Evolutionary conservation across 345 rosid species (phyloP).

Genomic region (Anacardium occidentale): DNA sequence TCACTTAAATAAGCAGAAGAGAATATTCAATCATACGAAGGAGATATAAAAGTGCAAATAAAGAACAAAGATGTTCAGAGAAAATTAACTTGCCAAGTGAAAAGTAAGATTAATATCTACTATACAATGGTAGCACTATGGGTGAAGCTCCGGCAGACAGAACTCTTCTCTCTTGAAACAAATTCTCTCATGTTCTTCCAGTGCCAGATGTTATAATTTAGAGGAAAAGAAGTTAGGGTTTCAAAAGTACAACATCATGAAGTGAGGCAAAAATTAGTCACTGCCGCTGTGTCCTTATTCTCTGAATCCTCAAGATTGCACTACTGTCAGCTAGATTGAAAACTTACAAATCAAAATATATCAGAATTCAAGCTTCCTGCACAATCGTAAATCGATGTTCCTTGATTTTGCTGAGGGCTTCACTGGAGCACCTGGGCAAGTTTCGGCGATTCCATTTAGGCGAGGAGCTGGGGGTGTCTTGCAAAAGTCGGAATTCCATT

Average conservation of each 20-base stretch:
- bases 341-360: neutral
- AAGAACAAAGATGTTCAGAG: neutral
- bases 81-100: slow-evolving; percentile 14
- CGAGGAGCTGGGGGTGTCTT: slow-evolving; percentile 44
- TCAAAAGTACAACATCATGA: slow-evolving; percentile 12
- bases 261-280: slow-evolving; percentile 17
- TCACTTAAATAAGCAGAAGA: too few species aligned
- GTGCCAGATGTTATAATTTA: slow-evolving; percentile 15
- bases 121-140: slow-evolving; percentile 28
- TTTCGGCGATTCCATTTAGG: slow-evolving; percentile 40
- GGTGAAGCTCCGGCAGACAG: slow-evolving; percentile 10
- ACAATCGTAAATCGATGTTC: slow-evolving; percentile 41
- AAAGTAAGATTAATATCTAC: slow-evolving; percentile 15
- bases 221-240: slow-evolving; percentile 17
- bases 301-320: slow-evolving; percentile 14
- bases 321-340: slow-evolving; percentile 1
- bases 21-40: too few species aligned
- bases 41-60: neutral
- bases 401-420: slow-evolving; percentile 40
- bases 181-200: neutral
- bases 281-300: neutral
- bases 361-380: slow-evolving; percentile 63
- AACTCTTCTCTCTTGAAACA: neutral
- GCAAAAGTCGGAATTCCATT: slow-evolving; percentile 35
- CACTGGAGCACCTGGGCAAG: slow-evolving; percentile 63